These are phyloP conservation scores for Blastocystis hominis DNA, from an alignment of 352 stramenopile species.

Conservation along the genomic window DNA sequence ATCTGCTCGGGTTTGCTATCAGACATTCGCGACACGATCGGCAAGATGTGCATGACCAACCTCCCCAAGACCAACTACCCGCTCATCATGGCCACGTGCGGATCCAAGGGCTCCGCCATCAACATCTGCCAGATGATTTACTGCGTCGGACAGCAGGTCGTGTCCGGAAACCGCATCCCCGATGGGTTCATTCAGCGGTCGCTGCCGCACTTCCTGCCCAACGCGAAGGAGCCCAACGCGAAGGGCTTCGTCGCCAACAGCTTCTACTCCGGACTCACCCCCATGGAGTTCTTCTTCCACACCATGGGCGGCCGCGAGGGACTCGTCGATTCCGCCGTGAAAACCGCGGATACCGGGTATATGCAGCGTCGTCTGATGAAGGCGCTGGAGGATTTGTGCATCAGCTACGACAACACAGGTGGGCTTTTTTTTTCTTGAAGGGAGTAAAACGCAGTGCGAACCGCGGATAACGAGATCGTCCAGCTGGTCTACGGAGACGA, in stretches of 20 bases:
- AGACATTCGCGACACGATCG: constrained; percentile 85
- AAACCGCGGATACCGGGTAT: constrained; percentile 97
- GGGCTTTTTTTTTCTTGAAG: neutral
- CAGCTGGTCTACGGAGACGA: constrained; percentile 99
- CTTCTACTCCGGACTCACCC: constrained; percentile 93
- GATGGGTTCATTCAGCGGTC: constrained; percentile 96
- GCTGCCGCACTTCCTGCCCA: constrained; percentile 85
- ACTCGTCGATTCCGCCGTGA: constrained; percentile 97
- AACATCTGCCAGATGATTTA: constrained; percentile 99
- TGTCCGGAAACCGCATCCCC: constrained; percentile 91
- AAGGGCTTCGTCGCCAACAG: constrained; percentile 99
- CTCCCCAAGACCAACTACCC: constrained; percentile 90
- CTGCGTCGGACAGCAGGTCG: constrained; percentile 92
- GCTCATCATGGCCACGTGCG: constrained; percentile 91
- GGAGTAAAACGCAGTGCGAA: constrained; percentile 65
- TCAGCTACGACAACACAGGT: constrained; percentile 81
- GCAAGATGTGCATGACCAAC: constrained; percentile 90
- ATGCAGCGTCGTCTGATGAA: constrained; percentile 96
- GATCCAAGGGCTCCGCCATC: constrained; percentile 91
- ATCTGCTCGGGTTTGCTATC: constrained; percentile 93
- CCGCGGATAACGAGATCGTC: constrained; percentile 82
- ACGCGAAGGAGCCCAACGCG: constrained; percentile 82
- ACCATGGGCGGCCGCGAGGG: constrained; percentile 97
- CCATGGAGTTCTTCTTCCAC: constrained; percentile 99
- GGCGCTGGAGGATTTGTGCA: constrained; percentile 89